Conservation (phyloP, 2,329 filamentous ascomycete species). For the Ophiosphaerella narmari region DNA sequence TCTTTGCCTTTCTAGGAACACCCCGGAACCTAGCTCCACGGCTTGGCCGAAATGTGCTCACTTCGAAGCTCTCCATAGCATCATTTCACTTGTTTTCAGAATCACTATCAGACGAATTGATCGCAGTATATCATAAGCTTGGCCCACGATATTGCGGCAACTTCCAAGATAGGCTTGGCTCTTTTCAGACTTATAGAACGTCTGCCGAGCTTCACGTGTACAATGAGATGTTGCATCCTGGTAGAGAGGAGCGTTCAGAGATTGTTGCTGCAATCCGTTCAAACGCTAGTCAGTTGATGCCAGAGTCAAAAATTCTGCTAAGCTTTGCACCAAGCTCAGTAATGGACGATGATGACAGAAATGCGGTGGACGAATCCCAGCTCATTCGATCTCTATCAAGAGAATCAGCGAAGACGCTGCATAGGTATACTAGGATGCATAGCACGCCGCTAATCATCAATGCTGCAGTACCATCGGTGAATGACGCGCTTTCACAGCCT, state of each 20-base stretch:
- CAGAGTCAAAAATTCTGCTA: conserved; percentile 79
- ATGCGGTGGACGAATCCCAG: conserved; percentile 71
- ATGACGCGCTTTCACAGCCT: conserved; percentile 80
- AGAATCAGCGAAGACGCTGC: conserved; percentile 68
- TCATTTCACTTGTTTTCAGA: conserved; percentile 90
- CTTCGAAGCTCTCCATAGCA: conserved; percentile 85
- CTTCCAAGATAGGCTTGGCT: conserved; percentile 93
- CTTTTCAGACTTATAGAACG: conserved; percentile 93
- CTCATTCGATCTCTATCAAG: conserved; percentile 77
- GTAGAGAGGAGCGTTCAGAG: conserved; percentile 88
- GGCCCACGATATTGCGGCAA: conserved; percentile 93
- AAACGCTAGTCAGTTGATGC: conserved; percentile 79
- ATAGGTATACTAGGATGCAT: conserved; percentile 71
- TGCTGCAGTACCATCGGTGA: conserved; percentile 81
- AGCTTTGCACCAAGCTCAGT: conserved; percentile 82
- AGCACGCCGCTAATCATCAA: conserved; percentile 85
- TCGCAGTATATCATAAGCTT: conserved; percentile 88
- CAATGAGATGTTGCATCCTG: conserved; percentile 87
- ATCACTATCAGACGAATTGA: conserved; percentile 83
- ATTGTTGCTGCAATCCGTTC: conserved; percentile 86
- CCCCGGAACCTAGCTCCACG: conserved; percentile 82
- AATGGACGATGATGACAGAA: conserved; percentile 79
- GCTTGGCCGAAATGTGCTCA: conserved; percentile 72
- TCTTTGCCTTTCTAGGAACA: conserved; percentile 93
- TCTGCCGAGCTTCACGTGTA: conserved; percentile 88